Evolutionary conservation across 257 asterid species (phyloP), one percentile per base, ranked within the genome.

Genomic region (Solanum etuberosum): DNA sequence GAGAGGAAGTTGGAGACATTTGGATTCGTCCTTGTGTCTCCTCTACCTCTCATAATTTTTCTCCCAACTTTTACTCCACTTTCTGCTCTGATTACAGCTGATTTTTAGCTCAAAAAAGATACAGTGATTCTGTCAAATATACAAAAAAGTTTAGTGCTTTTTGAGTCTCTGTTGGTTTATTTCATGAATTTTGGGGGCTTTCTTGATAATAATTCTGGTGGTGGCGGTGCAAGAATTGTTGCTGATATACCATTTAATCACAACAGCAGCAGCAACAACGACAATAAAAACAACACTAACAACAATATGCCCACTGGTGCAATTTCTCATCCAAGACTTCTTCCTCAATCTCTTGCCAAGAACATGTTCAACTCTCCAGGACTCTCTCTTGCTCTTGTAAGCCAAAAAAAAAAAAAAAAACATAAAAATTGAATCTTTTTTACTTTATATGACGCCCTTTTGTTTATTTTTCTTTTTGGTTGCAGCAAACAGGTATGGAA

Each of bases 171-270:
- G 10, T 42, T 76, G 89, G 54, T 82, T 29, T 73, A 73, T 72
- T 93, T 93, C 92, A 97, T 97, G 98, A 95, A 96, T 95, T 94
- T 97, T 94, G 98, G 96, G 90, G 98, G 93, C 76, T 95, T 96
- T 90, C 95, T 94, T 67, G 97, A 95, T 42, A 94, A 77, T 92
- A 92, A 86, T 91, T 91, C 96, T 80, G 92, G 92, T 88, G 94
- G 90, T 85, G 92, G 91, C 63, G 92, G 94, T 85, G 90, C 94
- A 89, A 94, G 95, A 91, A 90, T 93, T 90, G 95, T 89, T 88
- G 91, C 93, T 48, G 94, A 92, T 43, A 91, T 88, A 87, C 91
- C 94, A 72, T 93, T 86, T 84, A 89, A 65, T 89, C 90, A 84
- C 88, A 88, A 3, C 88, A 63, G 32, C 71, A 87, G 74, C 88